phyloP scores from a whole-genome alignment of 352 stramenopile genomes.

The Achlya hypogyna region DNA sequence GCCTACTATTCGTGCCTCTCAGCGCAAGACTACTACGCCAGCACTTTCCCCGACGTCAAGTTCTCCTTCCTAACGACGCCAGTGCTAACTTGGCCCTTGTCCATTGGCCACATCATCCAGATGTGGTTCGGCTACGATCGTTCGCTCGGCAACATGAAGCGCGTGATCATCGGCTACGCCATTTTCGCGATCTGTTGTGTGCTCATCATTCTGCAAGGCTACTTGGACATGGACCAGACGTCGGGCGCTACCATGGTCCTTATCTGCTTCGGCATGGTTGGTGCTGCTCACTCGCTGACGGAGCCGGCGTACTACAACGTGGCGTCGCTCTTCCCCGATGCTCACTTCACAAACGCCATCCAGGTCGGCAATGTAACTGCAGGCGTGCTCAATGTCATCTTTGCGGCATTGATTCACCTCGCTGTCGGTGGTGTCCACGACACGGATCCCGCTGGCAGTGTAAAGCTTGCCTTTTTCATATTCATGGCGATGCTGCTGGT shows the following conservation, averaged over 20 bases:
- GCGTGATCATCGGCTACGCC: conserved; percentile 39
- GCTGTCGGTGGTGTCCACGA: conserved; percentile 36
- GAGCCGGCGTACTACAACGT: conserved; percentile 53
- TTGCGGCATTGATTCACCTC: conserved; percentile 41
- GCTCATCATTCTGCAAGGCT: conserved; percentile 30
- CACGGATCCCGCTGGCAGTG: conserved; percentile 27
- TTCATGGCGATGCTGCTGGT: conserved; percentile 49
- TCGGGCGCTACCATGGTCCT: conserved; percentile 42
- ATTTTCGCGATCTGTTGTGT: conserved; percentile 28
- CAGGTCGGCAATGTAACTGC: conserved; percentile 49
- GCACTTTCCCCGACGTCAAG: conserved; percentile 41
- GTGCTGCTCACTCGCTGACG: conserved; percentile 44
- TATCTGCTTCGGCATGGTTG: conserved; percentile 38
- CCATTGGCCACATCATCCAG: conserved; percentile 40
- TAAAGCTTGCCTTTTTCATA: conserved; percentile 40
- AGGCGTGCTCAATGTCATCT: conserved; percentile 45
- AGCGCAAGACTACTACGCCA: conserved; percentile 50
- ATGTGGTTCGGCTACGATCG: conserved; percentile 53
- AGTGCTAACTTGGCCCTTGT: conserved; percentile 48
- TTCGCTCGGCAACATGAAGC: conserved; percentile 32
- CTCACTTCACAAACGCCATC: conserved; percentile 56
- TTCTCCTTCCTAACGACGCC: conserved; percentile 66
- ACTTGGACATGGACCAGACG: conserved; percentile 58
- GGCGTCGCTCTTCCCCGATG: conserved; percentile 43
- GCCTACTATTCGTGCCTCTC: conserved; percentile 69